Evolutionary conservation across 495 filamentous ascomycete species (phyloP).

Genomic region (Hypoxylon lienhwacheense): DNA sequence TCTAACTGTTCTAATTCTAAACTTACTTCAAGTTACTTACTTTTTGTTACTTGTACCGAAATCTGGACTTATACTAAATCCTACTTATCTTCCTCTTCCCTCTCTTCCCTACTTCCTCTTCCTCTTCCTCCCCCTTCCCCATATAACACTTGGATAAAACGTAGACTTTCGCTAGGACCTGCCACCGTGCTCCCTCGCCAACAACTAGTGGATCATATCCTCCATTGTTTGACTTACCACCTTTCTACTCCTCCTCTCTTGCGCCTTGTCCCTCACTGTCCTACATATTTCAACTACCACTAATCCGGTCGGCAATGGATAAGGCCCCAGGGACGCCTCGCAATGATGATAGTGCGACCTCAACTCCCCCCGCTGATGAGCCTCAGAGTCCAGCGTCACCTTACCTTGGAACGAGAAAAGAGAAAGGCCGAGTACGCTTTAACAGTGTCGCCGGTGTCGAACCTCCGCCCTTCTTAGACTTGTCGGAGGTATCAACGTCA

Average conservation of each 20-base stretch:
- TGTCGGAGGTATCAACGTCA: slow-evolving; percentile 14
- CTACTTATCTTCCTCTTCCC: no score
- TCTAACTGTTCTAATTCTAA: slow-evolving; percentile 6
- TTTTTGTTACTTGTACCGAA: no score
- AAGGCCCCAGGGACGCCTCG: slow-evolving; percentile 23
- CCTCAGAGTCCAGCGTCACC: slow-evolving; percentile 24
- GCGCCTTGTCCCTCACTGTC: slow-evolving; percentile 17
- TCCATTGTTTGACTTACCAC: slow-evolving; percentile 2
- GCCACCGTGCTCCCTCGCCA: slow-evolving; percentile 6
- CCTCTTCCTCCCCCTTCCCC: slow-evolving; percentile 14
- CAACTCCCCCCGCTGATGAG: slow-evolving; percentile 31
- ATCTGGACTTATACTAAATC: no score
- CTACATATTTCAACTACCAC: slow-evolving; percentile 9
- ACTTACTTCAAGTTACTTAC: no score
- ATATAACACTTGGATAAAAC: slow-evolving; percentile 16
- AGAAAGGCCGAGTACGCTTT: slow-evolving; percentile 40
- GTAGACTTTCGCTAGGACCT: slow-evolving; percentile 31
- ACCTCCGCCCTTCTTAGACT: slow-evolving; percentile 22
- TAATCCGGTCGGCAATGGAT: slow-evolving; percentile 26
- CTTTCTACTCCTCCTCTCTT: slow-evolving; percentile 10
- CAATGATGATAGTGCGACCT: slow-evolving; percentile 29
- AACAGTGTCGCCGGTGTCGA: slow-evolving; percentile 36
- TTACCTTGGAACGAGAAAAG: slow-evolving; percentile 28
- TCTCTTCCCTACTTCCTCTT: no score
- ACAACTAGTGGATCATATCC: slow-evolving; percentile 4